These are phyloP conservation scores for Akanthomyces lecanii DNA, from an alignment of 2,329 filamentous ascomycete species.

Conservation along the genomic window DNA sequence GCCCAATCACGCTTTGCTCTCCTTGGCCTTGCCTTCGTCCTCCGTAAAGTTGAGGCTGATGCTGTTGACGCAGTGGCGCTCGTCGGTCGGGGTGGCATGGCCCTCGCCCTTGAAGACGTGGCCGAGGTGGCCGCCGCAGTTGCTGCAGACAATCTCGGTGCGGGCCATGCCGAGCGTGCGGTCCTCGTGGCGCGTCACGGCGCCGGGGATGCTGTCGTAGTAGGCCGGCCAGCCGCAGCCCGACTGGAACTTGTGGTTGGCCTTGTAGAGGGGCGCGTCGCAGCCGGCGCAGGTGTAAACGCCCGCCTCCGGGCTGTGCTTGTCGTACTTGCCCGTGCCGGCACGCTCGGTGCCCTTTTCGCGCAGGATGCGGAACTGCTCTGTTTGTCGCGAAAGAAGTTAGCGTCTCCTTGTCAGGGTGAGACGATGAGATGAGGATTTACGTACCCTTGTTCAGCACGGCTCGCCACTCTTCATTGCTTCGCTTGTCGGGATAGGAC, in stretches of 20 bases:
- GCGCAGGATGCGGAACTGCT: conserved; percentile 92
- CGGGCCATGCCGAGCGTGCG: conserved; percentile 72
- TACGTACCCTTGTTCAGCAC: conserved; percentile 59
- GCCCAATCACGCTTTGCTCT: conserved; percentile 33
- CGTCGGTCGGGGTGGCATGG: conserved; percentile 80
- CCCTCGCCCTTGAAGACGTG: conserved; percentile 93
- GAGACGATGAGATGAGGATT: background rate
- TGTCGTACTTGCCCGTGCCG: conserved; percentile 78
- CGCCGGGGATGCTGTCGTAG: conserved; percentile 90
- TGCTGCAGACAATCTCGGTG: conserved; percentile 90
- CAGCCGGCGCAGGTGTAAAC: conserved; percentile 88
- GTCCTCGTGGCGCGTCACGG: conserved; percentile 79
- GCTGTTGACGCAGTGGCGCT: conserved; percentile 96
- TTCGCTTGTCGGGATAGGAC: conserved; percentile 76
- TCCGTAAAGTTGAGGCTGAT: conserved; percentile 78
- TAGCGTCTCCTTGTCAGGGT: conserved; percentile 8
- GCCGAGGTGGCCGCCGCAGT: conserved; percentile 91
- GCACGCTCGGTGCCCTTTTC: conserved; percentile 87
- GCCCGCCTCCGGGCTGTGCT: conserved; percentile 71
- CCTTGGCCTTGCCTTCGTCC: conserved; percentile 51
- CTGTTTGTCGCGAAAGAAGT: conserved; percentile 41
- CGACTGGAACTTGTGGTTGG: conserved; percentile 90
- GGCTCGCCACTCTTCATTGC: conserved; percentile 82
- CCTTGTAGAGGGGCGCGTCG: conserved; percentile 83
- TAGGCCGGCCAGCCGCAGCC: conserved; percentile 98